Evolutionary conservation across 768 basidiomycete genomes (phyloP), one percentile per base, ranked within the genome.

Genomic region (Sporobolomyces phaffii): DNA sequence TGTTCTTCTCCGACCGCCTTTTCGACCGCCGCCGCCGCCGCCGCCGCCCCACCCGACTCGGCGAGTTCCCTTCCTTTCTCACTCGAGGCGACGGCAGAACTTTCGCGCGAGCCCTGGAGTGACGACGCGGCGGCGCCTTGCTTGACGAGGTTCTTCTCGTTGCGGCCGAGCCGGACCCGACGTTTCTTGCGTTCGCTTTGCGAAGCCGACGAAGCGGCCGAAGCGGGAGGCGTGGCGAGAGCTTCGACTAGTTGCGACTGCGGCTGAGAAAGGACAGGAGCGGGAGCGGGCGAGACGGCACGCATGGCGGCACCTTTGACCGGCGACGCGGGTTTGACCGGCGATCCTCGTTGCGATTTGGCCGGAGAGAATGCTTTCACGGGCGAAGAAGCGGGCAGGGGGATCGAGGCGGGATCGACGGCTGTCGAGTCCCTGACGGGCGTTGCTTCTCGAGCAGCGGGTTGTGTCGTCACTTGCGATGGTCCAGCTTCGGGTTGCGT

Each of bases 401-500:
- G 56, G 22, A 58, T 34, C 29, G 56, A 58, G 11, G 56, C 56
- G 5, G 56, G 41, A 57, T 57, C 43, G 56, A 58, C 56, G n/a
- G 51, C 13, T 10, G 51, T 9, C 14, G 52, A 20, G 15, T n/a
- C 36, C 26, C 36, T 7, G 6, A 18, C 31, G 29, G 31, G 50
- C 18, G 29, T 33, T 33, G 18, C 26, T 11, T 26, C 26, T 49
- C 24, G 48, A 49, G 24, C 9, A n/a, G n/a, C 8, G 45, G 20
- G 20, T n/a, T 18, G 26, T 45, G 44, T 9, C 9, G 10, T 38
- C 38, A 17, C 9, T 9, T 29, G 29, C 17, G 29, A 34, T 33
- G 50, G 50, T 33, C 31, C 28, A 52, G 50, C 20, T 34, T 52
- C 28, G 33, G 50, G 29, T 53, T 36, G 52, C 3, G 52, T 10